Conservation (phyloP, 1,139 yeast genomes). For the Hansenula sp. region DNA sequence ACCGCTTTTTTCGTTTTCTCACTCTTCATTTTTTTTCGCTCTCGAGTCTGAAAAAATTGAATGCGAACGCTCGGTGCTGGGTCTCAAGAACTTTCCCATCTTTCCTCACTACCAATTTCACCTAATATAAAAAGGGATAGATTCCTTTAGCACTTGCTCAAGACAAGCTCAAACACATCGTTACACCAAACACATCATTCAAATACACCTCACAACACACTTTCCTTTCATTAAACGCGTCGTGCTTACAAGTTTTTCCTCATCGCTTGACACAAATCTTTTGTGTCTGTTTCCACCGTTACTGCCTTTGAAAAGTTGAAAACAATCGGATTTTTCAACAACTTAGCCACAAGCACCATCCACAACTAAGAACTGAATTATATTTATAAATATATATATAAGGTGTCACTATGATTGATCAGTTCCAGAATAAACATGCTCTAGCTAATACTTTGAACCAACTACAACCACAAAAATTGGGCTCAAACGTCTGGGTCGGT, state of each 20-base stretch:
- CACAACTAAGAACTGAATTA: background rate
- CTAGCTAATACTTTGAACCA: constrained; percentile 25
- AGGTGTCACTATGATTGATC: constrained; percentile 5
- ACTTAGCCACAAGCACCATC: too few species aligned
- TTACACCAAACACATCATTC: background rate
- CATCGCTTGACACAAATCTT: background rate
- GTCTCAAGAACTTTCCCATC: background rate
- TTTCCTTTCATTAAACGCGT: background rate
- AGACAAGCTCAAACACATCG: constrained; percentile 7
- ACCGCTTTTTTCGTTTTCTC: background rate
- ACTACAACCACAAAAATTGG: constrained; percentile 28
- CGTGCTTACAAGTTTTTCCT: too few species aligned
- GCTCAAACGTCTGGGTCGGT: constrained; percentile 30
- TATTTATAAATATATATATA: too few species aligned
- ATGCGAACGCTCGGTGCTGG: too few species aligned
- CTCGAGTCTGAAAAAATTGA: too few species aligned
- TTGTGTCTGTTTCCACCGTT: background rate
- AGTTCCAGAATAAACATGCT: constrained; percentile 23
- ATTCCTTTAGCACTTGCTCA: background rate
- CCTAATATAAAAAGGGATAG: too few species aligned
- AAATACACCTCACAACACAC: background rate
- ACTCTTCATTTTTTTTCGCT: background rate
- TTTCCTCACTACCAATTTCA: too few species aligned
- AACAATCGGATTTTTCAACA: background rate
- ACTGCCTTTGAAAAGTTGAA: too few species aligned